Base-by-base conservation (phyloP, 2,329 filamentous ascomycete species). In the Fusarium irregulare region DNA sequence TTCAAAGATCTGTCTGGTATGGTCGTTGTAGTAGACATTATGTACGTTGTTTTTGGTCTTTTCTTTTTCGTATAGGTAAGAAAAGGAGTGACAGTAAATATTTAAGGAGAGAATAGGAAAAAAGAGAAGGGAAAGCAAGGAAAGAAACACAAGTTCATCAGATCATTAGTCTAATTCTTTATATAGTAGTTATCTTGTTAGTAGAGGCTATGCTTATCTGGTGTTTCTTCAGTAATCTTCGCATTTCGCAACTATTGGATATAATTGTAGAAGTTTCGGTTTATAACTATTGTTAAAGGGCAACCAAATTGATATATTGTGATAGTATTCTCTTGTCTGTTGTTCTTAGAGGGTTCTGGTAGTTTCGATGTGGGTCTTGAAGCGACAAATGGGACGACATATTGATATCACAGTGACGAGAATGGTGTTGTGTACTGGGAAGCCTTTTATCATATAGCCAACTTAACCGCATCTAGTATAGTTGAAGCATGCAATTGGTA, bases 401-500 rank as follows among this genome's bases (percentile, higher is more conserved):
- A 10, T 41, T 40, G 32, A 51, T 13, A 41, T 51, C 23, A 28
- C 49, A 51, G 34, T 9, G 18, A 51, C 23, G 13, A 27, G 18
- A 18, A 41, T 51, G 23, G 32, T 51, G 49, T 51, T 51, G 5
- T 51, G 16, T 4, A 32, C 14, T 20, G 2, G 2, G 30, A 25
- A 25, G 14, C 47, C 18, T 4, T 23, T 12, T 8, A 20, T 16
- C 25, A 28, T n/a, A n/a, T n/a, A n/a, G 18, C 18, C 16, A 28
- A 28, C 23, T 28, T 16, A 16, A 37, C 27, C 23, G 23, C 28
- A 11, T 64, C 59, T 64, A 42, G 46, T 40, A 27, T 20, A 64
- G 18, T n/a, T 18, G 20, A 55, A 63, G 34, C 49, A 56, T 70
- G 47, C 23, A 56, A 56, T 58, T 71, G 68, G 68, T 71, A 71